Evolutionary conservation across 768 basidiomycete species (phyloP), one percentile per base, ranked within the genome.

Genomic region (Termitomyces sp.): DNA sequence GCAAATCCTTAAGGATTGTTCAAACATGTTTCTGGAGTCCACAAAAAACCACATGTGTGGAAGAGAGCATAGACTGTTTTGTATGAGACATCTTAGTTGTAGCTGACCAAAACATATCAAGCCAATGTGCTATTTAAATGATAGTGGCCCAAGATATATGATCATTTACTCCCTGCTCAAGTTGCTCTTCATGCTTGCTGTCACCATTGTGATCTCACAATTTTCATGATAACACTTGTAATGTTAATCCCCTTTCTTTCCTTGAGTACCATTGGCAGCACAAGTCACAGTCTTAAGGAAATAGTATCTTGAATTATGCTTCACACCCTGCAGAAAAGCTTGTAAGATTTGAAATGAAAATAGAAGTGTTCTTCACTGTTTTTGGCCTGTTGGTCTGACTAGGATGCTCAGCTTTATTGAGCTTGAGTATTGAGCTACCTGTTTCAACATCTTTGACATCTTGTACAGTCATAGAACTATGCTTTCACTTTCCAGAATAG

Each of bases 51-150:
- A 72, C 68, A 56, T 72, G 71, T 0, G 63, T 62, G 0, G 66
- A 66, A 1, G 71, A 75, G 0, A 75, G 59, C 64, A 70, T 74
- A 0, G 72, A 64, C 2, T 56, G 19, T 47, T 69, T 70, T 0
- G 72, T 75, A 10, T 61, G 19, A 0, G 71, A 75, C 73, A 75
- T 74, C 19, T 70, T 51, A 1, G 65, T 65, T 21, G 70, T 70
- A 19, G 65, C 68, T 11, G 46, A 47, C 1, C 61, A 59, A 43
- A 68, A 73, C 1, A 52, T 53, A 25, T 61, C 35, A 2, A 71
- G 62, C 68, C 68, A 71, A 1, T 40, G 27, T 2, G 58, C 56
- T n/a, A n/a, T n/a, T n/a, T n/a, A n/a, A n/a, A n/a, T n/a, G n/a
- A n/a, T n/a, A 1, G 62, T 54, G 1, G 50, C 34, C 70, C 69